Percentiles rank a stretch among this genome's conserved stretches.
phyloP scores from a whole-genome alignment of 2,329 filamentous ascomycete genomes.

The Lachnellula willkommii region DNA sequence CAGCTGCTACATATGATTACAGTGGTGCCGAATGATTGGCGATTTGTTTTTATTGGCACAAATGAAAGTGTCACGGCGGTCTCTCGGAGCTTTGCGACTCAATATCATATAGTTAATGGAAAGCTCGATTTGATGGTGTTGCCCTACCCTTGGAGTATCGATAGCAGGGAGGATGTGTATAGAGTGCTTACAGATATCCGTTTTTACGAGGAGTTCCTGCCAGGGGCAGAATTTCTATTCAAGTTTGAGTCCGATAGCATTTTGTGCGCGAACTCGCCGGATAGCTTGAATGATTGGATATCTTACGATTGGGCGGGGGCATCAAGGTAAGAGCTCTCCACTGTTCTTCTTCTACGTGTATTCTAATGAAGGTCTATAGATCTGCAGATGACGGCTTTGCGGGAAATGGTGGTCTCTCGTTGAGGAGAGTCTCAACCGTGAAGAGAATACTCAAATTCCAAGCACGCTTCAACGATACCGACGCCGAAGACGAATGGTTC shows the following conservation, averaged over 20 bases:
- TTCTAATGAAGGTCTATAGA: slow-evolving; percentile 23
- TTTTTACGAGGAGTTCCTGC: slow-evolving; percentile 49
- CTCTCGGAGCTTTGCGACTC: slow-evolving; percentile 41
- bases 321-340: slow-evolving; percentile 35
- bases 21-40: slow-evolving; percentile 50
- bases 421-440: slow-evolving; percentile 48
- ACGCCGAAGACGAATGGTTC: slow-evolving; percentile 53
- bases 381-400: slow-evolving; percentile 40
- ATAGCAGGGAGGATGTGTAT: slow-evolving; percentile 42
- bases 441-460: slow-evolving; percentile 44
- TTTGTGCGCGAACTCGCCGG: slow-evolving; percentile 48
- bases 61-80: slow-evolving; percentile 43
- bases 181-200: slow-evolving; percentile 45
- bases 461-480: slow-evolving; percentile 43
- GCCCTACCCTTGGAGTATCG: slow-evolving; percentile 43
- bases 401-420: slow-evolving; percentile 49
- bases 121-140: slow-evolving; percentile 48
- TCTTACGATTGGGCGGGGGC: slow-evolving; percentile 51
- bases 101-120: slow-evolving; percentile 45
- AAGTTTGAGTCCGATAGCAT: slow-evolving; percentile 53
- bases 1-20: slow-evolving; percentile 48
- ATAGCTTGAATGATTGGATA: slow-evolving; percentile 48
- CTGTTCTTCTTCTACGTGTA: not conserved
- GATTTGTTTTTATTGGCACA: slow-evolving; percentile 48
- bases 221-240: slow-evolving; percentile 48